These are phyloP conservation scores for Corymbia calophylla DNA, from an alignment of 441 rosid genomes.

Conservation along the genomic window DNA sequence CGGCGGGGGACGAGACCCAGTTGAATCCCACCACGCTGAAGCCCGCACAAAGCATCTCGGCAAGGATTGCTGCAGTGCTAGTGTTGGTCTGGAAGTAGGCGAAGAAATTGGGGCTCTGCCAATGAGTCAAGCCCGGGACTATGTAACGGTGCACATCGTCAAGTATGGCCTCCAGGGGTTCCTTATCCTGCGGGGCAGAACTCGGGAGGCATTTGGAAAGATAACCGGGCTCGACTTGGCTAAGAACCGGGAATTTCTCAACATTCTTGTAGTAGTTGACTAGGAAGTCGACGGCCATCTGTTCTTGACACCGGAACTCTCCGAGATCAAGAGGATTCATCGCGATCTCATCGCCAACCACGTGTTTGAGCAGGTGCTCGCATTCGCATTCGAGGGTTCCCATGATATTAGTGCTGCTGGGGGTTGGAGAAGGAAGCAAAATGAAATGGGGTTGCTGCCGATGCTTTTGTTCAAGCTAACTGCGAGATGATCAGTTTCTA, in stretches of 20 bases:
- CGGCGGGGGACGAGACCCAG: constrained; percentile 32
- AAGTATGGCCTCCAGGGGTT: constrained; percentile 17
- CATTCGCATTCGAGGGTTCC: too few relatives aligned
- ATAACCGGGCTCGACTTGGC: constrained; percentile 20
- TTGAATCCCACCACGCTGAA: constrained; percentile 24
- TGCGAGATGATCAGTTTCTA: not conserved
- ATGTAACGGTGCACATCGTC: constrained; percentile 12
- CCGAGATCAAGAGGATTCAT: not conserved
- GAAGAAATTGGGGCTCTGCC: constrained; percentile 29
- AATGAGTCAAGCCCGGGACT: constrained; percentile 30
- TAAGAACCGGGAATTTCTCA: constrained; percentile 20
- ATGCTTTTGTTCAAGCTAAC: not conserved
- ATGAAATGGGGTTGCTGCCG: not conserved
- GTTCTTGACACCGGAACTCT: not conserved
- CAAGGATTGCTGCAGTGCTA: constrained; percentile 27
- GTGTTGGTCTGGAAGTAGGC: constrained; percentile 21
- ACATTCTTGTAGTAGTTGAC: constrained; percentile 12
- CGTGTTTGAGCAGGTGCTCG: too few relatives aligned
- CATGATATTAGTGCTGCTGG: too few relatives aligned
- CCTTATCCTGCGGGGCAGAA: not conserved
- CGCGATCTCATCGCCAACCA: too few relatives aligned
- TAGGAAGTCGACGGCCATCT: constrained; percentile 16
- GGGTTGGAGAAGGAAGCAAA: not conserved
- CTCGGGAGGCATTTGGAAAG: not conserved
- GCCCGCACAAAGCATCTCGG: constrained; percentile 29